Conservation (phyloP, 164 flowering plant genomes). For the Liriodendron chinense region DNA sequence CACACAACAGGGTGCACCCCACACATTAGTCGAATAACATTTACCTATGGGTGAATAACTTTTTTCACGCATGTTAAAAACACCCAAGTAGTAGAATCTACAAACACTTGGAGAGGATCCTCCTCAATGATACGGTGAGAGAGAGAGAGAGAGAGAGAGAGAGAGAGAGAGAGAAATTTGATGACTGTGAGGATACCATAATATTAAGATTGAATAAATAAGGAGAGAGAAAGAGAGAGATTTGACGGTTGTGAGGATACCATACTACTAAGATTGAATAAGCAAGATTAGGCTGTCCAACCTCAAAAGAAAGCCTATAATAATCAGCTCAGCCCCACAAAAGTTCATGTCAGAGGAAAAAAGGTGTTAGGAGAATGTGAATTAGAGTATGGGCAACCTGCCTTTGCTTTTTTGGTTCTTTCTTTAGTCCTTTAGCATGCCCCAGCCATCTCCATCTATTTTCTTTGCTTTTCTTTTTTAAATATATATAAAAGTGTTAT, state of each 20-base stretch:
- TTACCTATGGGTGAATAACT: too few relatives aligned
- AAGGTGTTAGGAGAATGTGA: conserved; percentile 59
- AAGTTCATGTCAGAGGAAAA: conserved; percentile 40
- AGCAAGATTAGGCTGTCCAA: conserved; percentile 34
- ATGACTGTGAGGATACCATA: too few relatives aligned
- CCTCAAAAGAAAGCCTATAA: conserved; percentile 23
- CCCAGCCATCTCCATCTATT: conserved; percentile 18
- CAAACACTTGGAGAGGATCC: too few relatives aligned
- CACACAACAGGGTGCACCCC: too few relatives aligned
- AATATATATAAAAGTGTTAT: conserved; percentile 12
- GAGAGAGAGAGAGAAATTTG: neutral
- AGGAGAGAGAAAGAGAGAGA: conserved; percentile 19
- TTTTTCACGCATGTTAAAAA: too few relatives aligned
- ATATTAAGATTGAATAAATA: neutral
- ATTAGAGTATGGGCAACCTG: conserved; percentile 57
- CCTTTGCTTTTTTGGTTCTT: conserved; percentile 27
- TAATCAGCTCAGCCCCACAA: conserved; percentile 38
- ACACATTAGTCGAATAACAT: too few relatives aligned
- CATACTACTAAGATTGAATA: conserved; percentile 17
- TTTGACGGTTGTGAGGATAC: conserved; percentile 7
- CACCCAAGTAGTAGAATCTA: too few relatives aligned
- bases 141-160: neutral
- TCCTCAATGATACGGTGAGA: neutral
- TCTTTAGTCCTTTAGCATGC: conserved; percentile 29
- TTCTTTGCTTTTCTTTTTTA: conserved; percentile 8